A percentile compares a stretch with the other conserved stretches of the same genome.
Evolutionary conservation across 768 basidiomycete species (phyloP).

Genomic region (Gelatoporia subvermispora): DNA sequence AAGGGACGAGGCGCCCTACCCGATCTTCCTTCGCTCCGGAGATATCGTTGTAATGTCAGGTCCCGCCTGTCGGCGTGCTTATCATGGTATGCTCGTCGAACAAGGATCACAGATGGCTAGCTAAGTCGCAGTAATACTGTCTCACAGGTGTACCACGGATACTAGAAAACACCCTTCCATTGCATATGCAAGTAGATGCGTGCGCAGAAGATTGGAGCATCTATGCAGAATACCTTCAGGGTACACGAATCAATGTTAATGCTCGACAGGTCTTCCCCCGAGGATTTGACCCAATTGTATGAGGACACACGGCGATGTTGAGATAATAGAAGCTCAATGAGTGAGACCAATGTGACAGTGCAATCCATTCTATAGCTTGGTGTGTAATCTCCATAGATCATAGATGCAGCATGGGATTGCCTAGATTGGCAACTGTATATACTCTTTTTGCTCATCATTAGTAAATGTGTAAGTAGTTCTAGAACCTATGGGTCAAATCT

Average conservation of each 20-base stretch:
- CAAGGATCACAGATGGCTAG: background rate
- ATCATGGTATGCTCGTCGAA: slow-evolving; percentile 64
- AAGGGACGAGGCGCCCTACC: slow-evolving; percentile 68
- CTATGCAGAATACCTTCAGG: slow-evolving; percentile 60
- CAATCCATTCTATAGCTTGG: no score
- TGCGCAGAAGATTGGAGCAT: slow-evolving; percentile 47
- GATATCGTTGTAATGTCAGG: slow-evolving; percentile 95
- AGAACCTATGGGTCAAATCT: no score
- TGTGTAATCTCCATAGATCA: no score
- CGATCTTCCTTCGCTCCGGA: slow-evolving; percentile 85
- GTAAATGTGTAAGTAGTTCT: no score
- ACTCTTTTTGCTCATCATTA: no score
- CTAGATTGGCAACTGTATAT: no score
- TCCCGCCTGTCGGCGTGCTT: slow-evolving; percentile 76
- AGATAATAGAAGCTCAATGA: no score
- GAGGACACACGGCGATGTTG: no score
- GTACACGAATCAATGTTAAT: slow-evolving; percentile 84
- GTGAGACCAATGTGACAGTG: no score
- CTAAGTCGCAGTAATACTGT: background rate
- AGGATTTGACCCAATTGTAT: slow-evolving; percentile 43
- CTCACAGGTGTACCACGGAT: slow-evolving; percentile 78
- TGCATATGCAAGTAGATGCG: slow-evolving; percentile 36
- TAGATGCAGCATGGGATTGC: no score
- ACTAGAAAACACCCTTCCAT: slow-evolving; percentile 73
- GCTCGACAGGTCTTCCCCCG: slow-evolving; percentile 85